phyloP scores from a whole-genome alignment of 495 filamentous ascomycete genomes.

The Podospora pseudocomata region DNA sequence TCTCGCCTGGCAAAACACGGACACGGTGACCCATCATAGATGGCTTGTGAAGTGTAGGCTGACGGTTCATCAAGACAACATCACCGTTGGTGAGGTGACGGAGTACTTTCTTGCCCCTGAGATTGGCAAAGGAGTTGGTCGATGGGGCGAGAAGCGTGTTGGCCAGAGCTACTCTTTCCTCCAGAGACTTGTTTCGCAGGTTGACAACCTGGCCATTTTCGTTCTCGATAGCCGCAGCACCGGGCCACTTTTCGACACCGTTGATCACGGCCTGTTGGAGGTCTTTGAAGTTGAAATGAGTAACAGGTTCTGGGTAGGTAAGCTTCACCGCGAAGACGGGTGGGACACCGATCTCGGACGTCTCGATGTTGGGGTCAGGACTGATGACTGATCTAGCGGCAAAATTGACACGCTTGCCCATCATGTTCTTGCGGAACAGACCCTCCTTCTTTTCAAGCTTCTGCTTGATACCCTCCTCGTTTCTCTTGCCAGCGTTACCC shows the following conservation, averaged over 20 bases:
- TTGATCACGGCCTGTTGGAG: slow-evolving; percentile 96
- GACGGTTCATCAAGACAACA: slow-evolving; percentile 97
- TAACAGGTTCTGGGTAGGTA: slow-evolving; percentile 96
- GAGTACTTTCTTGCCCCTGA: slow-evolving; percentile 93
- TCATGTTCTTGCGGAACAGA: slow-evolving; percentile 98
- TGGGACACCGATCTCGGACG: slow-evolving; percentile 96
- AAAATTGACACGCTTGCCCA: slow-evolving; percentile 99
- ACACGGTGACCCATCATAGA: slow-evolving; percentile 98
- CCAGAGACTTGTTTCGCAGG: slow-evolving; percentile 75
- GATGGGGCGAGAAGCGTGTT: slow-evolving; percentile 92
- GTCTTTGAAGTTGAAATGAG: slow-evolving; percentile 92
- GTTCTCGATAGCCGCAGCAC: slow-evolving; percentile 89
- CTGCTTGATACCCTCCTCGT: slow-evolving; percentile 91
- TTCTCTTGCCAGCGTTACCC: slow-evolving; percentile 63
- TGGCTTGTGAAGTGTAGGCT: slow-evolving; percentile 99
- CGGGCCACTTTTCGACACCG: slow-evolving; percentile 89
- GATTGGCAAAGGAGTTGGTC: slow-evolving; percentile 65
- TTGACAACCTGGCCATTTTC: slow-evolving; percentile 90
- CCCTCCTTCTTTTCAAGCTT: slow-evolving; percentile 98
- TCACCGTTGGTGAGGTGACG: slow-evolving; percentile 95
- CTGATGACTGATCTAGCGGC: slow-evolving; percentile 97
- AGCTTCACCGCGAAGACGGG: slow-evolving; percentile 94
- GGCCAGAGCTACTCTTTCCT: slow-evolving; percentile 80
- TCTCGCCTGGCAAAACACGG: slow-evolving; percentile 85
- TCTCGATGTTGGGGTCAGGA: slow-evolving; percentile 97